Conservation (phyloP, 2,329 filamentous ascomycete species). For the Cryphonectria radicalis region DNA sequence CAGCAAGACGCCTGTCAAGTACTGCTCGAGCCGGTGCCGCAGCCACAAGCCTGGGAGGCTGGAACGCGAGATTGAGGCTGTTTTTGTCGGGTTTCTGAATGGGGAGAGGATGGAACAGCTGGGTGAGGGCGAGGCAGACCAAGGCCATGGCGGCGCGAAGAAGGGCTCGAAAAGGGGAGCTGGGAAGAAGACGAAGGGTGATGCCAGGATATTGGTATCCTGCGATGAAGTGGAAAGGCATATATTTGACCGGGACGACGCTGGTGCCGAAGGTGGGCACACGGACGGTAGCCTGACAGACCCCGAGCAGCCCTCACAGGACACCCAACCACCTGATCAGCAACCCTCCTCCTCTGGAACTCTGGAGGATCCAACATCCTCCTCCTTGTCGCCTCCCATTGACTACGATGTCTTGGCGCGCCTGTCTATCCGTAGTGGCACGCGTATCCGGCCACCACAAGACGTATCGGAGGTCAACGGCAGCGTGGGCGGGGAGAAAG, state of each 20-base stretch:
- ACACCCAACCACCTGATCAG: not conserved
- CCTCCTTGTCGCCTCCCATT: not conserved
- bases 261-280: constrained; percentile 45
- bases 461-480: constrained; percentile 56
- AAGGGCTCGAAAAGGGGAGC: constrained; percentile 33
- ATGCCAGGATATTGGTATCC: constrained; percentile 52
- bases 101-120: constrained; percentile 22
- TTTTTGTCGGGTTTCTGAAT: constrained; percentile 46
- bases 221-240: constrained; percentile 54
- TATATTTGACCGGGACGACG: constrained; percentile 51
- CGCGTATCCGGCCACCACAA: constrained; percentile 43
- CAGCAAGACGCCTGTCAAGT: constrained; percentile 45
- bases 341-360: constrained; percentile 11
- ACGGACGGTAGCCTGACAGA: constrained; percentile 29
- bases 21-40: constrained; percentile 61
- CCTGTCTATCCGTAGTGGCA: constrained; percentile 44
- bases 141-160: not conserved
- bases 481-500: constrained; percentile 60
- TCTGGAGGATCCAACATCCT: not conserved
- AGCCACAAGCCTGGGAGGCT: constrained; percentile 52
- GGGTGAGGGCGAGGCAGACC: not conserved
- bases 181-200: constrained; percentile 50
- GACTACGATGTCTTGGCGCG: constrained; percentile 36
- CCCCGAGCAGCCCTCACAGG: not conserved
- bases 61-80: constrained; percentile 57